A percentile compares a stretch with the other conserved stretches of the same genome.
Evolutionary conservation across 202 grass and related monocot genomes (phyloP).

Genomic region (Musa balbisiana): DNA sequence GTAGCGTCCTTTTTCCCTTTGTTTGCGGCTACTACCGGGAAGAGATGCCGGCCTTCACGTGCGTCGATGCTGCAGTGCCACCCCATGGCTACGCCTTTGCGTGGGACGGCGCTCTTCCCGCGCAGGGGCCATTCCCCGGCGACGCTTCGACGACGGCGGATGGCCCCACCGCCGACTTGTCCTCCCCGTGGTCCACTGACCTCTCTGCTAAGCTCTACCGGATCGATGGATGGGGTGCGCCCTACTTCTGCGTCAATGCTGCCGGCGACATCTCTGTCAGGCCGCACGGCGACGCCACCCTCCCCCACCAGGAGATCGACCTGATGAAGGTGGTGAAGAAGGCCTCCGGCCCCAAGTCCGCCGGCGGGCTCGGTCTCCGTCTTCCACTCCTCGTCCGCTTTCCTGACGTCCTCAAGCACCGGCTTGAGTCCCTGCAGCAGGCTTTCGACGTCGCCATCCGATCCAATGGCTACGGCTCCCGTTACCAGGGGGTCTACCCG

Average conservation of each 20-base stretch:
- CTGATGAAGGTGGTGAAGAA: constrained; percentile 18
- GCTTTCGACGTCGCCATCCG: constrained; percentile 10
- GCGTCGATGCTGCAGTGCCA: constrained; percentile 33
- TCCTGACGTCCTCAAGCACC: constrained; percentile 6
- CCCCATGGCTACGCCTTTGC: constrained; percentile 32
- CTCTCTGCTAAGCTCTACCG: constrained; percentile 14
- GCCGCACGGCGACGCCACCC: neutral
- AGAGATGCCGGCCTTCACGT: constrained; percentile 86
- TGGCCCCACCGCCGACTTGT: no score
- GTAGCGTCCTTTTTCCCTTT: constrained; percentile 23
- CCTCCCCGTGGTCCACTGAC: constrained; percentile 12
- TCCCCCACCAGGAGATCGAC: constrained; percentile 18
- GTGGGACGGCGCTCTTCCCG: constrained; percentile 43
- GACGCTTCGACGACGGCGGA: neutral
- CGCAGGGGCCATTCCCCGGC: constrained; percentile 19
- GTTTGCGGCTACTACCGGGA: constrained; percentile 32
- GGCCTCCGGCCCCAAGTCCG: constrained; percentile 5
- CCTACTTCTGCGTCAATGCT: constrained; percentile 10
- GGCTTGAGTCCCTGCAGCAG: constrained; percentile 7
- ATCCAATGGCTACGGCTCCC: constrained; percentile 1
- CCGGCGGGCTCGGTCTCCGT: constrained; percentile 5
- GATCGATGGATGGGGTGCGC: constrained; percentile 13
- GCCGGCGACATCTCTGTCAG: neutral
- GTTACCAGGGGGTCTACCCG: constrained; percentile 14
- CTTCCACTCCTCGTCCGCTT: constrained; percentile 8